Evolutionary conservation across 768 basidiomycete species (phyloP), one percentile per base, ranked within the genome.

Genomic region (Termitomyces sp.): DNA sequence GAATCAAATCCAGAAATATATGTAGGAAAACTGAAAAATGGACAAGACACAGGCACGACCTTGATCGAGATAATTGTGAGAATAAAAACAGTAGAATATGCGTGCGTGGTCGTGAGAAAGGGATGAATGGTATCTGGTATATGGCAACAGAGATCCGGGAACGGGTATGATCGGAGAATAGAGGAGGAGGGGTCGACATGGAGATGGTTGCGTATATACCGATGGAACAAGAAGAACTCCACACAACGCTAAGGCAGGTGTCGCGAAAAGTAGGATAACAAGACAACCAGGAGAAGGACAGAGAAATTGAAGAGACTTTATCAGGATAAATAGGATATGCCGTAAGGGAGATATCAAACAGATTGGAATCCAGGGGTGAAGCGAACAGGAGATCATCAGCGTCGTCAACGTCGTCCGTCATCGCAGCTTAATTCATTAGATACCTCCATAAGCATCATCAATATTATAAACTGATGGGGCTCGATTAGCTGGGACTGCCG

Each of bases 401-500:
- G 27, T 48, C 52, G 46, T 56, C 52, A 57, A 50, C 27, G 50
- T 53, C 41, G 53, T 52, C 45, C 23, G 15, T 22, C 9, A 48
- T 31, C 22, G 36, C 36, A 53, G 42, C 18, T 50, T 48, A 13
- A 25, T 69, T 40, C 32, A 32, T 68, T 64, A 72, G 57, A 69
- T 71, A 33, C 69, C 73, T 57, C 68, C 73, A 64, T 71, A 74
- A 35, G 68, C 73, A 62, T 71, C 74, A 29, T 67, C 70, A 52
- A 65, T 54, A 16, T 66, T 59, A 22, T 63, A 56, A 42, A 62
- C 54, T n/a, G 52, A 59, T 35, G 62, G 62, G 27, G 50, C 59
- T 56, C 63, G 60, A 42, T 56, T 54, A 33, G 58, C 66, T 4
- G 59, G 36, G 7, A 62, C 62, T 43, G 62, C 61, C 11, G 59